These are phyloP conservation scores for Fraxinus pennsylvanica DNA, from an alignment of 257 asterid genomes.

Conservation along the genomic window DNA sequence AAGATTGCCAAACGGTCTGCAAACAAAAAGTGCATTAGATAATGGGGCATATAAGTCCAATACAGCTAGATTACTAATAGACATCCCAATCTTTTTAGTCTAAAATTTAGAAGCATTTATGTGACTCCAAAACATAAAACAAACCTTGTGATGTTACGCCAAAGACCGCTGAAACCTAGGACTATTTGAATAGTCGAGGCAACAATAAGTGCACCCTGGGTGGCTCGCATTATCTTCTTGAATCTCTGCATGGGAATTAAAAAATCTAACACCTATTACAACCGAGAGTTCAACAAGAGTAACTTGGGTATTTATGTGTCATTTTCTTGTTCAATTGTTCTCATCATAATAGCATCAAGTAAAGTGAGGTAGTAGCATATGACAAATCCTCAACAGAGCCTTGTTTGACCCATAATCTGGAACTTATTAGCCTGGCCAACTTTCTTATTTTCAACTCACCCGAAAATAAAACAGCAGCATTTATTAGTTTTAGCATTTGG, in stretches of 20 bases:
- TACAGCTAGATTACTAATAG: background rate
- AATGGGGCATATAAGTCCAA: background rate
- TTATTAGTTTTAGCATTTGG: background rate
- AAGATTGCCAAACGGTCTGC: background rate
- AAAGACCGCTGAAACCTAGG: conserved; percentile 55
- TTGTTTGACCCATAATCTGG: background rate
- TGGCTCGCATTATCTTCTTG: conserved; percentile 54
- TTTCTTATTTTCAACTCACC: background rate
- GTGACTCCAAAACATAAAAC: background rate
- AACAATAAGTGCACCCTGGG: conserved; percentile 51
- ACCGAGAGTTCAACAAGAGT: background rate
- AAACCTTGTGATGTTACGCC: conserved; percentile 49
- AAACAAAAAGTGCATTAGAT: background rate
- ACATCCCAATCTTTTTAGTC: background rate
- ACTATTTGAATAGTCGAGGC: conserved; percentile 52
- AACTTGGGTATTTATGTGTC: background rate
- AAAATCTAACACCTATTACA: background rate
- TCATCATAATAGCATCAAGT: background rate
- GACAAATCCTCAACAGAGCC: too few species aligned
- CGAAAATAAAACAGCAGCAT: background rate
- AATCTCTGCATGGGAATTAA: conserved; percentile 31
- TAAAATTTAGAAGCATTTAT: background rate
- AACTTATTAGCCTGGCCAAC: background rate
- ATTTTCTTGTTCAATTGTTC: background rate
- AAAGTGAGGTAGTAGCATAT: too few species aligned